Evolutionary conservation across 2,329 filamentous ascomycete species (phyloP).

Genomic region (Talaromyces sp.): DNA sequence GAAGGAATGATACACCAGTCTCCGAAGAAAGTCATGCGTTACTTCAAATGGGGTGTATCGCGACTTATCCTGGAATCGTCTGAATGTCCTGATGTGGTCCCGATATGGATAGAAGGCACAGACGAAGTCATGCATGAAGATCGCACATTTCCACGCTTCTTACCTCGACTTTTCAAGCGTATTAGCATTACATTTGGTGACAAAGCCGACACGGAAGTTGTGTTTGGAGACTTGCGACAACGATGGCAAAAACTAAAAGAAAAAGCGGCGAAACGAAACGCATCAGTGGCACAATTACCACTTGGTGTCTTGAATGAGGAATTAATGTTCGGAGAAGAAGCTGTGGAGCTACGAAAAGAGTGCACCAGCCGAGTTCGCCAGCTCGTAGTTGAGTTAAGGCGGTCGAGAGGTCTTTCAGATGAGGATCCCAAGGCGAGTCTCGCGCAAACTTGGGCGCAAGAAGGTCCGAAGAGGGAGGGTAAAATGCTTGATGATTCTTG

Average conservation of each 20-base stretch:
- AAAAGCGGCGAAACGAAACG: conserved; percentile 47
- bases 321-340: conserved; percentile 69
- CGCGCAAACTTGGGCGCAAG: conserved; percentile 74
- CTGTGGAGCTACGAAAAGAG: conserved; percentile 71
- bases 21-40: conserved; percentile 73
- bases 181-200: conserved; percentile 77
- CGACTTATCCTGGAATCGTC: conserved; percentile 86
- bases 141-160: conserved; percentile 71
- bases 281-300: conserved; percentile 33
- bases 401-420: conserved; percentile 69
- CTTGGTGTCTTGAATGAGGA: conserved; percentile 61
- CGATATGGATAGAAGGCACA: conserved; percentile 91
- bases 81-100: conserved; percentile 81
- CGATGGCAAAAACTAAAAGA: conserved; percentile 69
- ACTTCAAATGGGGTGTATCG: conserved; percentile 97
- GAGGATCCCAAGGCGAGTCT: conserved; percentile 73
- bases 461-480: conserved; percentile 53
- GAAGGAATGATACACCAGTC: conserved; percentile 94
- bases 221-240: conserved; percentile 73
- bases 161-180: conserved; percentile 70
- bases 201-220: conserved; percentile 65
- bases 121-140: conserved; percentile 85
- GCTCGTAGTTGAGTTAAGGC: conserved; percentile 75
- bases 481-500: conserved; percentile 60
- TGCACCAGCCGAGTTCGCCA: conserved; percentile 74